A percentile compares a stretch with the other conserved stretches of the same genome.
Conservation (phyloP, 495 filamentous ascomycete species). For the Tuber umbilicatum region DNA sequence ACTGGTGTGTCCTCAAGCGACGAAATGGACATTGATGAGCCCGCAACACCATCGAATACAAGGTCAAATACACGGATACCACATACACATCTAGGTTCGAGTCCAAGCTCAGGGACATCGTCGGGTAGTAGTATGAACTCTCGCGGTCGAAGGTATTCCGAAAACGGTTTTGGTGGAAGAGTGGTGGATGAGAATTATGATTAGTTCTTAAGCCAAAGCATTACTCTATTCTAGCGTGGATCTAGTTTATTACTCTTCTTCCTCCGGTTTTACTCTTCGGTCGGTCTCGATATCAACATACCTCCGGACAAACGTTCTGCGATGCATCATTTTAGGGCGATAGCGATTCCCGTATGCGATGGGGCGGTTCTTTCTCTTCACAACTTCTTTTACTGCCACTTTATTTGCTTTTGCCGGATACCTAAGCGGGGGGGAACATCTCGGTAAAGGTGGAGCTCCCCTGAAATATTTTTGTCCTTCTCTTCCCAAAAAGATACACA, state of each 20-base stretch:
- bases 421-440: not conserved
- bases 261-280: not conserved
- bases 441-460: conserved; percentile 5
- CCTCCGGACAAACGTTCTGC: conserved; percentile 4
- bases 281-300: conserved; percentile 9
- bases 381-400: not conserved
- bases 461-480: not conserved
- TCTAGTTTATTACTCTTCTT: conserved; percentile 11
- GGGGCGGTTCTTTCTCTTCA: conserved; percentile 1
- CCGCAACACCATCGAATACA: conserved; percentile 10
- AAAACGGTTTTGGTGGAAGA: conserved; percentile 27
- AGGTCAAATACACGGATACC: conserved; percentile 11
- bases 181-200: conserved; percentile 33
- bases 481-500: conserved; percentile 4
- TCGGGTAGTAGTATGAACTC: conserved; percentile 5
- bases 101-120: not conserved
- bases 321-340: conserved; percentile 3
- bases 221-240: conserved; percentile 7
- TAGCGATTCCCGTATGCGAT: conserved; percentile 8
- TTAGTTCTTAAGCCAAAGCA: conserved; percentile 4
- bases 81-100: conserved; percentile 3
- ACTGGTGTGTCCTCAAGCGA: conserved; percentile 29
- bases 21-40: conserved; percentile 21
- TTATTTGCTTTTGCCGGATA: conserved; percentile 3
- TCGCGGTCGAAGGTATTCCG: conserved; percentile 14